These are phyloP conservation scores for Henckelia pumila DNA, from an alignment of 257 asterid species.

Conservation along the genomic window DNA sequence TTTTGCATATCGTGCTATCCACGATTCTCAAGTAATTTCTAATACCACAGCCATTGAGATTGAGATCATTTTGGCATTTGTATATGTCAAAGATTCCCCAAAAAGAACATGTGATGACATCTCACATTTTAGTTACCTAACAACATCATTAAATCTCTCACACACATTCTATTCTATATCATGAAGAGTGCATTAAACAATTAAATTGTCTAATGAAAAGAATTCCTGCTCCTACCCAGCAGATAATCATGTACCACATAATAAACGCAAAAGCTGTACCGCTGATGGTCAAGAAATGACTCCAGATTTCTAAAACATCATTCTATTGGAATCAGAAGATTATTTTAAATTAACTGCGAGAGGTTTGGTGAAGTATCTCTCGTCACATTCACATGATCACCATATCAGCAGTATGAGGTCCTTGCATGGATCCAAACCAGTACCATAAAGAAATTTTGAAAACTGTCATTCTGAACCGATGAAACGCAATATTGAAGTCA, in stretches of 20 bases:
- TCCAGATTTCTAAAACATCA: slow-evolving; percentile 17
- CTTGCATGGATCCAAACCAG: background rate
- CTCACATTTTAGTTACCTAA: slow-evolving; percentile 14
- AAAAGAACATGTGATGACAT: background rate
- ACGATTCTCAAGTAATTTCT: background rate
- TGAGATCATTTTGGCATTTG: background rate
- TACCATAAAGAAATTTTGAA: background rate
- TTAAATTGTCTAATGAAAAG: background rate
- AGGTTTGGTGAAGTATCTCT: slow-evolving; percentile 12
- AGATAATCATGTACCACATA: background rate
- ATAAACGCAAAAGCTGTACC: slow-evolving; percentile 7
- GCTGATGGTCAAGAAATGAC: slow-evolving; percentile 6
- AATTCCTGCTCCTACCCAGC: slow-evolving; percentile 3
- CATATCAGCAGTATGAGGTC: background rate
- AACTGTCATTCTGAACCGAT: slow-evolving; percentile 5
- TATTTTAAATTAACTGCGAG: background rate
- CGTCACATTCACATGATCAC: background rate
- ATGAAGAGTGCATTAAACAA: background rate
- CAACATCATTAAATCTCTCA: slow-evolving; percentile 6
- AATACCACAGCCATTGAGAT: too few relatives aligned
- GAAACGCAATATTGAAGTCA: background rate
- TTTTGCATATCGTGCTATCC: background rate
- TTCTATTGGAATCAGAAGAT: background rate
- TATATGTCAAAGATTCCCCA: background rate
- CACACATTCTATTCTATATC: background rate